Evolutionary conservation across 345 rosid genomes (phyloP), one percentile per base, ranked within the genome.

Genomic region (Dovyalis caffra): DNA sequence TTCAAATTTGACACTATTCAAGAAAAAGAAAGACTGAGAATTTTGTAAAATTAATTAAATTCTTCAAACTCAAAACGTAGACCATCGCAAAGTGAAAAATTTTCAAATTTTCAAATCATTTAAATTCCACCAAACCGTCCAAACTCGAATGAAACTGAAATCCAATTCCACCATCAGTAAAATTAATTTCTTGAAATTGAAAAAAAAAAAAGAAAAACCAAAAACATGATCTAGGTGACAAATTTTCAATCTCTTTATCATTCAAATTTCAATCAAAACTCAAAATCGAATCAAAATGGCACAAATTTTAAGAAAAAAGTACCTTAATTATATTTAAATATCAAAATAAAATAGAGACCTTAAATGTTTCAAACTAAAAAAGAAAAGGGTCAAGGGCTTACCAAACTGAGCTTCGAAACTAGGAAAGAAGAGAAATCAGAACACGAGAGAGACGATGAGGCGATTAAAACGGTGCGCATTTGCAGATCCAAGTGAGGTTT

Each of bases 381-480:
- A 20, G 51, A 45, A 45, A 45, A 20, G 51, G 8, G 23, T 8
- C 49, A 47, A 32, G 20, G 21, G 80, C 88, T 71, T 53, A 90
- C 91, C 84, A 74, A 71, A 64, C 66, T 23, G 68, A 86, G 84
- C 80, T 85, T 81, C 66, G 58, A 69, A 76, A 73, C 56, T 64
- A 45, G 51, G 73, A 29, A 60, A 26, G 72, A 29, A 61, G 74
- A 62, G 74, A 67, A 64, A 43, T 78, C 38, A 37, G 37, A 20
- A 61, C 47, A 53, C 37, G 65, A 38, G 47, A 71, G 70, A 38
- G 60, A 15, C 74, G 80, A 70, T 29, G 73, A 70, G 6, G 45
- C 31, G 62, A 64, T 28, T 9, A 45, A 78, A 28, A 78, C 25
- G 80, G 64, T 12, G 70, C 63, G 80, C 89, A 83, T 85, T 82